Conservation (phyloP, 331 rosid species). For the Acacia pycnantha region DNA sequence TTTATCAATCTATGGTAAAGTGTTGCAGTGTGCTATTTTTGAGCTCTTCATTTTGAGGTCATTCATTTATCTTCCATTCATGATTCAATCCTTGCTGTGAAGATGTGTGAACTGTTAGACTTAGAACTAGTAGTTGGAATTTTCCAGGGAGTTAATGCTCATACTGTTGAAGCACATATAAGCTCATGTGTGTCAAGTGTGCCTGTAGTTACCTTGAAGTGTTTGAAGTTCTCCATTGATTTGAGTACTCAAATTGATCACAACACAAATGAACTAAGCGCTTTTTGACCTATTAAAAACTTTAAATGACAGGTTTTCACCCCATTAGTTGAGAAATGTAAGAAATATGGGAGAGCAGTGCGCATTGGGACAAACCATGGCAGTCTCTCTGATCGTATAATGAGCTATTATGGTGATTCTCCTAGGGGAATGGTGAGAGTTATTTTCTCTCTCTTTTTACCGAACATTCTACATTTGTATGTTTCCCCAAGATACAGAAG, state of each 20-base stretch:
- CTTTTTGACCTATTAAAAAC: constrained; percentile 22
- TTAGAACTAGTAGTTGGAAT: background rate
- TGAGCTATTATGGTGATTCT: constrained; percentile 99
- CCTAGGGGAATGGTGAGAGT: constrained; percentile 96
- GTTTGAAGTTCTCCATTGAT: background rate
- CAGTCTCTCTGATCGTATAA: constrained; percentile 98
- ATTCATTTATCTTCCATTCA: background rate
- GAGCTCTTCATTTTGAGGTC: background rate
- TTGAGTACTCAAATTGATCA: background rate
- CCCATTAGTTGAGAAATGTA: constrained; percentile 96
- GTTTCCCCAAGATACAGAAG: constrained; percentile 1
- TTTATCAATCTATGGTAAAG: constrained; percentile 2
- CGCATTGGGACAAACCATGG: constrained; percentile 99
- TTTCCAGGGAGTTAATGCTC: background rate
- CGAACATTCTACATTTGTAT: constrained; percentile 17
- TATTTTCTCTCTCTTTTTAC: constrained; percentile 10
- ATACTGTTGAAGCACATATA: background rate
- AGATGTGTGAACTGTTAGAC: background rate
- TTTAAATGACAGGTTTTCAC: constrained; percentile 66
- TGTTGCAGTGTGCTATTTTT: background rate
- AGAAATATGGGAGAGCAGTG: constrained; percentile 98
- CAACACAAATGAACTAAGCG: background rate
- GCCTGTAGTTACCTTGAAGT: background rate
- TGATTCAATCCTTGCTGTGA: background rate
- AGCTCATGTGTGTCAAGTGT: background rate